Evolutionary conservation across 2,329 filamentous ascomycete genomes (phyloP), one percentile per base, ranked within the genome.

Genomic region (Dactylellina parvicollis): DNA sequence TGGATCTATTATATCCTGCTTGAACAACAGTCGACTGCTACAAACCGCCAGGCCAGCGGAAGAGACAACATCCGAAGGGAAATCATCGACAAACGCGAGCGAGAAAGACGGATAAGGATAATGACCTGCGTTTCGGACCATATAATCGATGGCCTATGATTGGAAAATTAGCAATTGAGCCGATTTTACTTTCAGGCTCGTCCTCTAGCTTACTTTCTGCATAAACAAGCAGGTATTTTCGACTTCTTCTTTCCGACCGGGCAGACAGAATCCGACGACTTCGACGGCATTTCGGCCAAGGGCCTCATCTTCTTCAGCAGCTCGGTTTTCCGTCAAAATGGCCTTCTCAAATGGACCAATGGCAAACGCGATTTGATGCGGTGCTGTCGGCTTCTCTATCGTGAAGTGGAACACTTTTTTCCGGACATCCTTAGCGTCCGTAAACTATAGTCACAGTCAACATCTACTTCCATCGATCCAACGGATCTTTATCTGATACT

Each of bases 41-140:
- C 92, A 92, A 30, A 99, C 87, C 0, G 93, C 90, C 76, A 99
- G 85, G 0, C 91, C 94, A 32, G 92, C 92, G 7, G 92, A 87
- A 16, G 92, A 87, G 18, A 90, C 84, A 0, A 90, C 90, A 67
- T 96, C 90, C 28, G 87, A 84, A 0, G 89, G 82, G 79, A 95
- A 86, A 80, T 99, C 95, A 77, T 99, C 95, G 16, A 99, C 89
- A 77, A 99, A 99, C 76, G 92, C 93, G 61, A 98, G 82, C 78
- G 96, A 96, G 84, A 96, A 98, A 78, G 90, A 92, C 26, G 91
- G 87, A 79, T 95, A 98, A 0, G 95, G 93, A 79, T 96, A 99
- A 20, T 90, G 89, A 24, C 92, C 92, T 79, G 94, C 98, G 2
- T 89, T 91, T 75, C 94, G 87, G 2, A 91, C 92, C 79, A 98